These are phyloP conservation scores for Curvularia lunata DNA, from an alignment of 2,329 filamentous ascomycete genomes.

Conservation along the genomic window DNA sequence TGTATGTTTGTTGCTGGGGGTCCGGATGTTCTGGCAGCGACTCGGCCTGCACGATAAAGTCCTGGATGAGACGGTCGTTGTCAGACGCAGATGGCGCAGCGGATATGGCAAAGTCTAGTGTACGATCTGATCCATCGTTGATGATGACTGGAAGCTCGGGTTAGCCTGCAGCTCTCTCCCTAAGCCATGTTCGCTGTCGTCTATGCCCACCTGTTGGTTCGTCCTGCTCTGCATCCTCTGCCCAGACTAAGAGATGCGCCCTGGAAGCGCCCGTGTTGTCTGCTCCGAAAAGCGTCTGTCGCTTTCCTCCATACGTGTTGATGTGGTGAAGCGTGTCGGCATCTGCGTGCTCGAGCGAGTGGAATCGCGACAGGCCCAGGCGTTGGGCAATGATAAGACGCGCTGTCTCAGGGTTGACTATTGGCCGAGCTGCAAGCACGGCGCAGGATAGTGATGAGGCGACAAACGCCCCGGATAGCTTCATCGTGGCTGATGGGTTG, in stretches of 20 bases:
- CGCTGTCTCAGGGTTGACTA: constrained; percentile 52
- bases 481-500: constrained; percentile 51
- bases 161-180: constrained; percentile 22
- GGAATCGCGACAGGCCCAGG: constrained; percentile 58
- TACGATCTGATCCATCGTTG: constrained; percentile 21
- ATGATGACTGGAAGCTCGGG: constrained; percentile 32
- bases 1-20: constrained; percentile 36
- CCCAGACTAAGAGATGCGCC: constrained; percentile 47
- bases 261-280: constrained; percentile 29
- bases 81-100: constrained; percentile 41
- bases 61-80: constrained; percentile 46
- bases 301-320: constrained; percentile 54
- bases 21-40: constrained; percentile 38
- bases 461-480: constrained; percentile 50
- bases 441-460: constrained; percentile 51
- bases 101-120: constrained; percentile 41
- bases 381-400: constrained; percentile 59
- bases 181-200: not conserved
- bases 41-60: constrained; percentile 46
- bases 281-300: constrained; percentile 51
- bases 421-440: constrained; percentile 41
- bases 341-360: constrained; percentile 50
- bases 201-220: constrained; percentile 39
- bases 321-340: constrained; percentile 54
- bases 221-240: constrained; percentile 49